A percentile compares a stretch with the other conserved stretches of the same genome.
phyloP scores from a whole-genome alignment of 2,329 filamentous ascomycete genomes.

The Pseudogymnoascus sp. region DNA sequence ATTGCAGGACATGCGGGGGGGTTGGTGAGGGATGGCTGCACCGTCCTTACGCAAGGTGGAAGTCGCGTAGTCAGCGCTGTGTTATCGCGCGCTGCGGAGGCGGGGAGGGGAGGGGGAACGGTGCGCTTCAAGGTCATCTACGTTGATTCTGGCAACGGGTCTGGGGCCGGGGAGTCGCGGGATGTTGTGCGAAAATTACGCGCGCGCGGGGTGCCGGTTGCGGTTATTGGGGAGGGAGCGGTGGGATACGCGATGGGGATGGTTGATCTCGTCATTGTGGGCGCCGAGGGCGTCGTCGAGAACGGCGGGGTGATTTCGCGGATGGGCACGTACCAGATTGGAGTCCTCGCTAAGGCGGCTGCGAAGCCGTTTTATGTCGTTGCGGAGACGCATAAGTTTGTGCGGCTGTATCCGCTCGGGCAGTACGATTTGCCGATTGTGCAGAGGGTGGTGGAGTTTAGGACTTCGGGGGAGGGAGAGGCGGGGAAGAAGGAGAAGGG shows the following conservation, averaged over 20 bases:
- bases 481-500: conserved; percentile 10
- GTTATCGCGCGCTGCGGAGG: conserved; percentile 65
- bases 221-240: conserved; percentile 68
- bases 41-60: conserved; percentile 85
- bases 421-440: conserved; percentile 76
- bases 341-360: conserved; percentile 63
- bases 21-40: conserved; percentile 70
- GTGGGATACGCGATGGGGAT: conserved; percentile 72
- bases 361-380: conserved; percentile 79
- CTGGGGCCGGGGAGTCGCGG: conserved; percentile 53
- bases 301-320: conserved; percentile 89
- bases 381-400: conserved; percentile 94
- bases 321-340: conserved; percentile 81
- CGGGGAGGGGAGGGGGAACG: conserved; percentile 42
- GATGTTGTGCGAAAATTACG: conserved; percentile 66
- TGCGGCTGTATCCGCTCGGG: conserved; percentile 73
- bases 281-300: conserved; percentile 81
- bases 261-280: conserved; percentile 62
- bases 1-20: conserved; percentile 74
- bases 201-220: conserved; percentile 70
- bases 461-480: conserved; percentile 37
- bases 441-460: conserved; percentile 71
- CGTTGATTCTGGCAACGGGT: conserved; percentile 47
- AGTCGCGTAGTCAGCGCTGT: conserved; percentile 76
- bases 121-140: conserved; percentile 81